Evolutionary conservation across 345 rosid species (phyloP).

Genomic region (Brassica carinata): DNA sequence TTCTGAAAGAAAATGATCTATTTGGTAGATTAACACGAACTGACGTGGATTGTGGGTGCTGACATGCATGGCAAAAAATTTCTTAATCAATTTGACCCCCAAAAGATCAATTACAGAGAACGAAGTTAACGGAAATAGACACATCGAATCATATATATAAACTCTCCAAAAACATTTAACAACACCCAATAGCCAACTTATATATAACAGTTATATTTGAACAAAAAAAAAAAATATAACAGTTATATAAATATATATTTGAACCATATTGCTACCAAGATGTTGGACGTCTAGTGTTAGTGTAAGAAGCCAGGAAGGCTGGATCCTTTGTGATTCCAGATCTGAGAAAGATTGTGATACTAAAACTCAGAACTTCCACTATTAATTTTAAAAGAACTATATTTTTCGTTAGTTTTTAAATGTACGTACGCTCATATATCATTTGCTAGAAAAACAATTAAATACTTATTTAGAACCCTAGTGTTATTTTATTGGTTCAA

Average conservation of each 20-base stretch:
- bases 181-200: slow-evolving; percentile 10
- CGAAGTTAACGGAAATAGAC: slow-evolving; percentile 20
- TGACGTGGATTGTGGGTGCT: slow-evolving; percentile 22
- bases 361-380: neutral
- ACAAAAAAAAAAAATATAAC: too few species aligned
- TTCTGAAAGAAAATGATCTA: neutral
- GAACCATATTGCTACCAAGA: neutral
- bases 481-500: neutral
- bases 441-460: neutral
- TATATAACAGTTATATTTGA: neutral
- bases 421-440: neutral
- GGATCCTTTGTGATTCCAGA: neutral
- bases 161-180: neutral
- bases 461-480: neutral
- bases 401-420: neutral
- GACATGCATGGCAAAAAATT: slow-evolving; percentile 12
- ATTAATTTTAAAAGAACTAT: neutral
- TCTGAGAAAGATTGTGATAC: neutral
- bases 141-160: slow-evolving; percentile 18
- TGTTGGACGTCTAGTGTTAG: too few species aligned
- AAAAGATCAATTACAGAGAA: neutral
- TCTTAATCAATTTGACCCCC: neutral
- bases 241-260: neutral
- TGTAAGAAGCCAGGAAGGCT: neutral
- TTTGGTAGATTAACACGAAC: slow-evolving; percentile 20